Percentiles rank a stretch among this genome's conserved stretches.
Conservation (phyloP, 2,329 filamentous ascomycete genomes). For the Rhynchosporium graminicola region DNA sequence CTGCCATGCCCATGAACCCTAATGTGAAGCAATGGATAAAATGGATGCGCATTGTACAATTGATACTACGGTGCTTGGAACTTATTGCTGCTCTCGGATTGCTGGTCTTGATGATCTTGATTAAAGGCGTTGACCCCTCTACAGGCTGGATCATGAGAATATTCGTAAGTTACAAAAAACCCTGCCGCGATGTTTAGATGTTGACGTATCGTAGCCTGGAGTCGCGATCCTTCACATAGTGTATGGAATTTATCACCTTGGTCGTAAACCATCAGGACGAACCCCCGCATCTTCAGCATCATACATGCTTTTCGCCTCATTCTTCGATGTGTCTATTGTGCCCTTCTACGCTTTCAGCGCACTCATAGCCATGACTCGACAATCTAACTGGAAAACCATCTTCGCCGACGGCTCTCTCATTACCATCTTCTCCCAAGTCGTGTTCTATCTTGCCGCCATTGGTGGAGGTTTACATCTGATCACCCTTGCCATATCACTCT, state of each 20-base stretch:
- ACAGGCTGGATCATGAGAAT: constrained; percentile 77
- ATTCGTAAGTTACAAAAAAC: constrained; percentile 56
- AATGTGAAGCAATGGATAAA: constrained; percentile 72
- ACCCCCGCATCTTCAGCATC: constrained; percentile 80
- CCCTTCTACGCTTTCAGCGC: constrained; percentile 59
- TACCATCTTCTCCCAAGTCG: constrained; percentile 61
- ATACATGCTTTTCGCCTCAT: constrained; percentile 81
- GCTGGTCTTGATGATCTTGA: constrained; percentile 74
- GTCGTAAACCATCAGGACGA: constrained; percentile 67
- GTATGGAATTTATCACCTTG: constrained; percentile 82
- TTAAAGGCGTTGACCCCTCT: constrained; percentile 64
- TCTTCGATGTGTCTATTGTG: constrained; percentile 64
- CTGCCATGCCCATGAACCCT: constrained; percentile 66
- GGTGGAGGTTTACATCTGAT: constrained; percentile 69
- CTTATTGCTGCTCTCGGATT: constrained; percentile 70
- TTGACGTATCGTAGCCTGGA: constrained; percentile 60
- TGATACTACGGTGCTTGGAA: constrained; percentile 66
- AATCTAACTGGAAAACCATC: constrained; percentile 64
- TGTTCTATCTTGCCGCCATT: constrained; percentile 67
- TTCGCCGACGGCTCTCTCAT: constrained; percentile 58
- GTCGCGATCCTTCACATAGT: constrained; percentile 69
- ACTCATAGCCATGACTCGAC: constrained; percentile 46
- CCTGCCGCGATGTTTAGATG: constrained; percentile 6
- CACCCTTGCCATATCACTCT: constrained; percentile 71
- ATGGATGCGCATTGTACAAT: constrained; percentile 66